Base-by-base conservation (phyloP, 345 rosid species). In the Toxicodendron radicans region DNA sequence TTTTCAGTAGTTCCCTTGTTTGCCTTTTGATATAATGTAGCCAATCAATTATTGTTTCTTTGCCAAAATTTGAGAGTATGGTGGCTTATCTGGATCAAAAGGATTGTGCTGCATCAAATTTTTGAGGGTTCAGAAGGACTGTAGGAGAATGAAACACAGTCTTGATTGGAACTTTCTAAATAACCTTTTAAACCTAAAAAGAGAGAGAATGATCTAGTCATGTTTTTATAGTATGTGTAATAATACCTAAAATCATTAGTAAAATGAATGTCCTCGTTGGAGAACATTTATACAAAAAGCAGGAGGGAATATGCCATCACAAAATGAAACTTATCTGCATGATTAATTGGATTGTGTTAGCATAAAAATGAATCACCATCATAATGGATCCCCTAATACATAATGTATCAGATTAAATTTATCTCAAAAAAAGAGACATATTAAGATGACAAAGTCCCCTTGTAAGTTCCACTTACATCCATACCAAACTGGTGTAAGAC, bases 151-250 rank as follows among this genome's bases (percentile, higher is more conserved):
- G 18, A 6, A 58, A 58, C 10, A 61, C 9, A 2, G n/a, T 13
- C 66, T 64, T 18, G 51, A n/a, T 64, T 64, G 46, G 67, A 48
- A 64, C 51, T 64, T n/a, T 8, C 1, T 9, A 64, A 41, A 51
- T 16, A 51, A 51, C 12, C 7, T 13, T 51, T 14, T 51, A 51
- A 51, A 51, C 18, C 54, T 18, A 51, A 51, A 38, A 49, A 49
- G 16, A 49, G 18, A 49, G 14, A 18, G 18, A 14, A 51, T 51
- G 17, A 51, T 16, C 7, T 51, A 18, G 43, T 0, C 43, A 38
- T 38, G 43, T 38, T 38, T 7, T 18, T 12, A 16, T 16, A 14
- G 18, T 3, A 14, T 14, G 54, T 48, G 52, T 48, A 13, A 48
- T 48, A 14, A 48, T 48, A 2, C 52, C 52, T 48, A 48, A 11